Evolutionary conservation across 441 rosid species (phyloP), one percentile per base, ranked within the genome.

Genomic region (Daphne laureola): DNA sequence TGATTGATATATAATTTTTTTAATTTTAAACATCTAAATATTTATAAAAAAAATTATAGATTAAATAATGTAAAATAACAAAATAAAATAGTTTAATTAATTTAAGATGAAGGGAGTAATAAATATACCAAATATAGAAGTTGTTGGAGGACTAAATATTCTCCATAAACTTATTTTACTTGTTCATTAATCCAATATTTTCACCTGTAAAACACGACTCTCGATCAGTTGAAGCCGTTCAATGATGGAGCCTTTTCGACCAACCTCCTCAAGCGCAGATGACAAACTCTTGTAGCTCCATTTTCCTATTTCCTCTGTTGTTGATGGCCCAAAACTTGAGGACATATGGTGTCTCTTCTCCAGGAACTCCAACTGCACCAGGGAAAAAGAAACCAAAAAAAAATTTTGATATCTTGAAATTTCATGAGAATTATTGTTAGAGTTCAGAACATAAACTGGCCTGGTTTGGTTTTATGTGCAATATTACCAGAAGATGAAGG

Each of bases 261-360:
- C 35, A 38, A 71, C 78, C 61, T 67, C 78, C 58, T 73, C 74
- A 13, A 68, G 65, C 2, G 64, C 81, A 27, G 64, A 59, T 4
- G 72, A 65, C 27, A 70, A 38, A 42, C 52, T 59, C 67, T 50
- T 73, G 59, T 57, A 57, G 48, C 27, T 59, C 42, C 38, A 31
- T 11, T 49, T 17, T 47, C n/a, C 18, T 41, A 17, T 51, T 43
- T 56, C 43, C 26, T 40, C 0, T 43, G 35, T 4, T 27, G 35
- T 4, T 27, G 38, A 31, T 13, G 36, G 1, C 25, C 40, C 53
- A 26, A 13, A 2, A 26, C 2, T 49, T 12, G 7, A 4, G 8
- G 16, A 49, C 8, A n/a, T n/a, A n/a, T 12, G 27, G 16, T 27
- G 73, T 46, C 48, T 73, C 54, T 70, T 67, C 27, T 65, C 70